Evolutionary conservation across 108 stramenopile genomes (phyloP), one percentile per base, ranked within the genome.

Genomic region (Seminavis robusta): DNA sequence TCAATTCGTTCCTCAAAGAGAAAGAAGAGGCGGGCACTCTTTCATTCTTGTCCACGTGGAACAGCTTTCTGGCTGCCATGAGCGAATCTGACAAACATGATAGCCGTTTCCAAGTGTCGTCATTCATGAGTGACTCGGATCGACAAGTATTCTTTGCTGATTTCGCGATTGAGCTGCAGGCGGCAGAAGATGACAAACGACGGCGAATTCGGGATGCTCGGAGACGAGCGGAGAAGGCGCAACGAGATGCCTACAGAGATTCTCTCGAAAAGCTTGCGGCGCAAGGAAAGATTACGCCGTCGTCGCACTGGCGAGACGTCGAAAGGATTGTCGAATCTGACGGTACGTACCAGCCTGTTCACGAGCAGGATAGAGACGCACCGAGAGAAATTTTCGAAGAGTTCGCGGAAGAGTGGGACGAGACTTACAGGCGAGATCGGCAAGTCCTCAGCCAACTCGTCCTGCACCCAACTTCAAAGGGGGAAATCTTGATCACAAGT

Each of bases 141-240:
- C 53, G 84, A 45, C 71, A 86, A 46, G 63, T 91, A 9, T 83
- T 71, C 61, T 91, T 91, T 72, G 78, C 86, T 28, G 81, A 87
- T 51, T 83, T 74, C 55, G 78, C 88, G 33, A 67, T 79, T 17
- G 86, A 83, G 40, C 71, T 91, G 17, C 84, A 88, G 56, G 67
- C 60, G 21, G 69, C 60, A 4, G 86, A 91, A 66, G 90, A 91
- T 53, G 90, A 91, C 36, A 85, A 86, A 47, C 79, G 79, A 17
- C 67, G 84, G 3, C 76, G 86, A 23, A 80, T 83, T 13, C 86
- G 76, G 47, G 86, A 91, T 49, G 90, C 83, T 5, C 57, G 77
- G 8, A 71, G 66, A 28, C 67, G 86, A 46, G 81, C 86, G 1
- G 90, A 88, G 54, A 83, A 85, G 42, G 90, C 78, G 5, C 86